A percentile compares a stretch with the other conserved stretches of the same genome.
phyloP scores from a whole-genome alignment of 495 filamentous ascomycete genomes.

The Penicillium antarcticum region DNA sequence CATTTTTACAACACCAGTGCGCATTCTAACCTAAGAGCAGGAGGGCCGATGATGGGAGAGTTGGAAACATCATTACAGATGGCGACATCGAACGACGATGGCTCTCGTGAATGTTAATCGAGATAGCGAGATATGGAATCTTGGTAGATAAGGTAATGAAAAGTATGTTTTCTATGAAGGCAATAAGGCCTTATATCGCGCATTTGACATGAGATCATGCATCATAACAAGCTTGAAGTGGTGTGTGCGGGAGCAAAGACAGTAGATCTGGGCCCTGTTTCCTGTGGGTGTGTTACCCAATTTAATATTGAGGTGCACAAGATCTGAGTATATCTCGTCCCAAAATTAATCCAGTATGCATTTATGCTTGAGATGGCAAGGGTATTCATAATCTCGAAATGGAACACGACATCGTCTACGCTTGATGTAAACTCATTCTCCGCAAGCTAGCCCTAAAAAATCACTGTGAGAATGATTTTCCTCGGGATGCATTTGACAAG shows the following conservation, averaged over 20 bases:
- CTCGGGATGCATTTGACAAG: neutral
- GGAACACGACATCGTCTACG: too few species aligned
- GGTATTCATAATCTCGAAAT: too few species aligned
- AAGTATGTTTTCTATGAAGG: neutral
- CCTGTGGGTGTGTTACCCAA: neutral
- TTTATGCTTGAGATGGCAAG: too few species aligned
- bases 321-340: neutral
- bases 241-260: neutral
- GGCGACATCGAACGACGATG: neutral
- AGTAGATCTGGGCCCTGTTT: neutral
- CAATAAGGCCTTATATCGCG: conserved; percentile 5
- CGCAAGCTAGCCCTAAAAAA: too few species aligned
- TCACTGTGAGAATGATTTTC: neutral
- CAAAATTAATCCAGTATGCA: too few species aligned
- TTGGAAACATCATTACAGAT: neutral
- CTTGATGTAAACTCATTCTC: too few species aligned
- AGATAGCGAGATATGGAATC: too few species aligned
- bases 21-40: conserved; percentile 3
- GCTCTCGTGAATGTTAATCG: too few species aligned
- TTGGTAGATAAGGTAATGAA: neutral
- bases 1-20: neutral
- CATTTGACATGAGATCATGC: neutral
- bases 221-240: neutral
- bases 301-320: neutral
- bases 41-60: neutral